phyloP scores from a whole-genome alignment of 2,329 filamentous ascomycete species.

The Fusarium floridanum region DNA sequence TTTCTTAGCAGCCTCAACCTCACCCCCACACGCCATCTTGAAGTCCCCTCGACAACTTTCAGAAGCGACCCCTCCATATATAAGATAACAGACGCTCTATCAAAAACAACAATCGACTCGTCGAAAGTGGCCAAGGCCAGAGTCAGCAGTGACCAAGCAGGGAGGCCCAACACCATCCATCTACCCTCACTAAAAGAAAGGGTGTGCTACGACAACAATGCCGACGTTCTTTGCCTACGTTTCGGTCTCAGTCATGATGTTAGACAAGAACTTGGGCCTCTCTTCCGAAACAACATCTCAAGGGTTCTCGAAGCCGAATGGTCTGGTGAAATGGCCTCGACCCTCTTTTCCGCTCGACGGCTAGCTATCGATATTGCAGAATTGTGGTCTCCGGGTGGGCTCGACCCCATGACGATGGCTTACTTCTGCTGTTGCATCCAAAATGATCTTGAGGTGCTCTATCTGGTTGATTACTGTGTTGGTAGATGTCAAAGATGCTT shows the following conservation, averaged over 20 bases:
- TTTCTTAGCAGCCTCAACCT: background rate
- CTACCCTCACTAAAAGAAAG: background rate
- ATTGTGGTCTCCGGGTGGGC: background rate
- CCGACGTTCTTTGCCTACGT: background rate
- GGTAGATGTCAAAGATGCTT: background rate
- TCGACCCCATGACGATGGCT: background rate
- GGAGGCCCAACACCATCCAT: background rate
- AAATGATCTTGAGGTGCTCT: background rate
- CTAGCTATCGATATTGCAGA: background rate
- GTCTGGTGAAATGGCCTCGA: background rate
- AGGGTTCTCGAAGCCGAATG: background rate
- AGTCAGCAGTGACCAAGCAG: background rate
- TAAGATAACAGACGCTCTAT: background rate
- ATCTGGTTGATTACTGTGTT: background rate
- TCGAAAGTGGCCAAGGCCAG: background rate
- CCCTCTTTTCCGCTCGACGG: background rate
- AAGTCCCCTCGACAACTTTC: background rate
- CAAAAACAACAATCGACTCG: background rate
- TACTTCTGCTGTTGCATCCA: background rate
- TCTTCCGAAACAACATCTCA: background rate
- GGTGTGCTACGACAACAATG: background rate
- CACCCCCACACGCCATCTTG: background rate
- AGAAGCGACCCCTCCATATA: background rate
- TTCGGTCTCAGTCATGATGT: background rate
- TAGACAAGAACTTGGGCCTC: background rate